Evolutionary conservation across 495 filamentous ascomycete genomes (phyloP).

Genomic region (Aspergillus sclerotioniger): DNA sequence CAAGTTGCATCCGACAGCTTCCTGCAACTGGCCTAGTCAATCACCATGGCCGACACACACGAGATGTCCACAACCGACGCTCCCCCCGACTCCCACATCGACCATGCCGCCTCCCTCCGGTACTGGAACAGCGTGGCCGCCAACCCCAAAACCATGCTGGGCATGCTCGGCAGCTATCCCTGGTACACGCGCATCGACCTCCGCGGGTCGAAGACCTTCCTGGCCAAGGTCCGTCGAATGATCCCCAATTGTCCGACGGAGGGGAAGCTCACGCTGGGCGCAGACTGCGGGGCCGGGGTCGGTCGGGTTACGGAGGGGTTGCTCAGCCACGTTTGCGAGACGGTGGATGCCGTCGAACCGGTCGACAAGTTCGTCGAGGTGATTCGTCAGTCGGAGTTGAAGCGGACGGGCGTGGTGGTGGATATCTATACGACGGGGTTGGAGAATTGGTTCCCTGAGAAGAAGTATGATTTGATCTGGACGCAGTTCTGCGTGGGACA

Average conservation of each 20-base stretch:
- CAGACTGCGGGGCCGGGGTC: constrained; percentile 64
- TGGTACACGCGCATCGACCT: constrained; percentile 74
- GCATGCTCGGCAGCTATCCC: constrained; percentile 81
- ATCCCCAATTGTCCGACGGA: constrained; percentile 17
- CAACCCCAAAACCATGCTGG: constrained; percentile 76
- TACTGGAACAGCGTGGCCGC: constrained; percentile 79
- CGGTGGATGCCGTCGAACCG: constrained; percentile 62
- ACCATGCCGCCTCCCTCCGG: constrained; percentile 37
- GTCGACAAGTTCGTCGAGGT: constrained; percentile 49
- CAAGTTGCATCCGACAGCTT: no score
- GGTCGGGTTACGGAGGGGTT: constrained; percentile 61
- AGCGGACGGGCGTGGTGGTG: constrained; percentile 45
- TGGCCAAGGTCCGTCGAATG: constrained; percentile 66
- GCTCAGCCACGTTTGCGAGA: constrained; percentile 48
- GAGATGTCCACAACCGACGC: neutral
- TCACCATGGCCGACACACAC: neutral
- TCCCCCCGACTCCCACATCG: constrained; percentile 32
- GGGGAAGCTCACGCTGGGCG: constrained; percentile 39
- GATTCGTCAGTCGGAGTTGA: constrained; percentile 28
- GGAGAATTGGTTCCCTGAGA: constrained; percentile 67
- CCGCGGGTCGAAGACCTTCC: constrained; percentile 70
- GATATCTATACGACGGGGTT: constrained; percentile 70
- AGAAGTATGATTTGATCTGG: constrained; percentile 59
- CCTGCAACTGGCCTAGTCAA: no score
- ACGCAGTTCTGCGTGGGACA: constrained; percentile 94